Evolutionary conservation across 192 early-diverging fungal genomes (phyloP).

Genomic region (Backusella sp.): DNA sequence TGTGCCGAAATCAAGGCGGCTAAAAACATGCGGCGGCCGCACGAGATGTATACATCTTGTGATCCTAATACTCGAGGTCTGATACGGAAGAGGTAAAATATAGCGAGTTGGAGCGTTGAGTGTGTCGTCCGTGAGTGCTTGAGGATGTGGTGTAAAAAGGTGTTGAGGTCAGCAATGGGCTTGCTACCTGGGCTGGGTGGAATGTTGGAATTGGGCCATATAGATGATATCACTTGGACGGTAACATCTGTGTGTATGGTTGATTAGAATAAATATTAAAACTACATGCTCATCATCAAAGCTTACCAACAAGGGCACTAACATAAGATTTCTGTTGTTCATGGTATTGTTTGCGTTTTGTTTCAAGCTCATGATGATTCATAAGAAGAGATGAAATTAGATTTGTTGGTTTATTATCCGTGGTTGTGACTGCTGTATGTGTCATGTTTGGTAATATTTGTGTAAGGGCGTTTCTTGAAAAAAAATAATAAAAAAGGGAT

Average conservation of each 20-base stretch:
- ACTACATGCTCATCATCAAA: background rate
- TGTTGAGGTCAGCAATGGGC: slow-evolving; percentile 47
- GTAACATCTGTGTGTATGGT: slow-evolving; percentile 40
- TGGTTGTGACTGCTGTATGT: slow-evolving; percentile 8
- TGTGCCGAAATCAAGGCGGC: slow-evolving; percentile 83
- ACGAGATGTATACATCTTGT: slow-evolving; percentile 47
- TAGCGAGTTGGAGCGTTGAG: slow-evolving; percentile 60
- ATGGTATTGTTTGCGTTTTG: slow-evolving; percentile 13
- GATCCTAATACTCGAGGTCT: slow-evolving; percentile 19
- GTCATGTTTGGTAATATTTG: slow-evolving; percentile 7
- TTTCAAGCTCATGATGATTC: slow-evolving; percentile 15
- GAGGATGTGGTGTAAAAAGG: slow-evolving; percentile 55
- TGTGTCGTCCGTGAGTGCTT: slow-evolving; percentile 57
- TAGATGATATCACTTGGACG: slow-evolving; percentile 53
- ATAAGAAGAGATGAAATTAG: slow-evolving; percentile 6
- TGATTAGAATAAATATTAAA: background rate
- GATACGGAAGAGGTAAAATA: slow-evolving; percentile 51
- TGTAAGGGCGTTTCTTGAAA: slow-evolving; percentile 5
- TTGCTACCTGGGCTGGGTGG: slow-evolving; percentile 19
- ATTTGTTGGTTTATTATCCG: background rate
- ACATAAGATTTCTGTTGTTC: slow-evolving; percentile 20
- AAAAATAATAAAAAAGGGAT: background rate
- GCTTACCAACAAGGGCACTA: slow-evolving; percentile 17
- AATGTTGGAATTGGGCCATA: slow-evolving; percentile 42
- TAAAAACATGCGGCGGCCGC: slow-evolving; percentile 82